Base-by-base conservation (phyloP, 768 basidiomycete species). In the Russula abietina region DNA sequence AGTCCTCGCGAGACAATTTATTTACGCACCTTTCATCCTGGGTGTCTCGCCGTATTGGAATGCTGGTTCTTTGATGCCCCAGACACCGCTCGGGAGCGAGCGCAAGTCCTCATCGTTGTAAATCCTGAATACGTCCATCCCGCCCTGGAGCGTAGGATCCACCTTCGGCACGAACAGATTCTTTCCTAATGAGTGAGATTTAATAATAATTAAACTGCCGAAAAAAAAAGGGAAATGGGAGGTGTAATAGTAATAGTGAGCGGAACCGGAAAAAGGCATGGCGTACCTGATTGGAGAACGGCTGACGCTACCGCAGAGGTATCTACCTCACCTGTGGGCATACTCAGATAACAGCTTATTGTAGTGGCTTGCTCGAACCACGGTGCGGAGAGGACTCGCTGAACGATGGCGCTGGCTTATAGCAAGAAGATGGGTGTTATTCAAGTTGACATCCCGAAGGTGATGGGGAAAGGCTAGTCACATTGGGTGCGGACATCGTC, bases 321-420 rank as follows among this genome's bases (percentile, higher is more conserved):
- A 68, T 86, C 79, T 28, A 85, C 77, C 68, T 92, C 90, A 4
- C 80, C 87, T 1, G 79, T 71, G 14, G 88, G 87, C 90, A 92
- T 91, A 73, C 83, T 91, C 46, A 92, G 76, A 71, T 87, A 92
- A 72, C 90, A 92, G 75, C 88, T 85, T 33, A 91, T 71, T 5
- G 76, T 76, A 55, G 72, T 78, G 55, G 78, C 79, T 43, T 69
- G 69, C 39, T 77, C 72, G 68, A 90, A 87, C 10, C 77, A 76
- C 2, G 85, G 76, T 17, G 84, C 72, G 0, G 79, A 70, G 22
- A 85, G 67, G 32, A 91, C 75, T 61, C 75, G 77, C 14, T 72
- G 70, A 7, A 78, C 72, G 56, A 89, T 79, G 33, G 75, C 76
- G 60, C 71, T 72, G 14, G 83, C 85, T 85, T 62, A 54, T 50